Conservation (phyloP, 2,329 filamentous ascomycete genomes). For the Penicillium sp. region DNA sequence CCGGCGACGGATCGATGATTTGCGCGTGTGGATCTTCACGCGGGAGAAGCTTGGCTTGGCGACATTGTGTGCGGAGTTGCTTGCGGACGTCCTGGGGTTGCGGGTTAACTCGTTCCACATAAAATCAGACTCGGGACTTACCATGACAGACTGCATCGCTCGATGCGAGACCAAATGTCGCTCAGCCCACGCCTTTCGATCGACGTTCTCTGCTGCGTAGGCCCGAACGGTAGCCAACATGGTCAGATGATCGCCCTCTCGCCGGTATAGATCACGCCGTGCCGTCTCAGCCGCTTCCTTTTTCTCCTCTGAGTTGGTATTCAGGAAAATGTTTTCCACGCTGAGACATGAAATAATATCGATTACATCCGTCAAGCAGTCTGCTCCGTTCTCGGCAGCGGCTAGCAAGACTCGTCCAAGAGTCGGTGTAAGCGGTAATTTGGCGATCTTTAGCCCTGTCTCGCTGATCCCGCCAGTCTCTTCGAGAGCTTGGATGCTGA, state of each 20-base stretch:
- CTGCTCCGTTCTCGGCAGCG: conserved; percentile 61
- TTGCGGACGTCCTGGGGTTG: conserved; percentile 51
- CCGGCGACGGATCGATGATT: conserved; percentile 36
- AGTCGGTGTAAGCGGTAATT: conserved; percentile 73
- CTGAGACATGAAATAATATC: conserved; percentile 70
- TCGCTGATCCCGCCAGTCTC: conserved; percentile 67
- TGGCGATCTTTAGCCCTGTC: conserved; percentile 69
- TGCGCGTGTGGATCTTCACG: conserved; percentile 20
- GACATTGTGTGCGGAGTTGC: conserved; percentile 54
- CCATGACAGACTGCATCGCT: conserved; percentile 61
- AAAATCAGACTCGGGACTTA: conserved; percentile 16
- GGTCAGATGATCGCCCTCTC: conserved; percentile 60
- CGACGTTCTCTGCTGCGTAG: conserved; percentile 53
- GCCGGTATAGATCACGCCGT: conserved; percentile 51
- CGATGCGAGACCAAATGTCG: conserved; percentile 56
- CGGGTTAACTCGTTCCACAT: conserved; percentile 10
- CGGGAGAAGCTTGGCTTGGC: conserved; percentile 42
- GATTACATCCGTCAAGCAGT: conserved; percentile 74
- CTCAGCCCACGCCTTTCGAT: conserved; percentile 57
- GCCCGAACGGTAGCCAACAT: conserved; percentile 55
- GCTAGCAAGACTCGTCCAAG: conserved; percentile 78
- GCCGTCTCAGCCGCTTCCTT: conserved; percentile 54
- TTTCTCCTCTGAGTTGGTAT: conserved; percentile 54
- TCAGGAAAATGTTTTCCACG: conserved; percentile 59
- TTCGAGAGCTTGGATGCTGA: conserved; percentile 69